Evolutionary conservation across 1,139 yeast genomes (phyloP), one percentile per base, ranked within the genome.

Genomic region (Maudiozyma humilis): DNA sequence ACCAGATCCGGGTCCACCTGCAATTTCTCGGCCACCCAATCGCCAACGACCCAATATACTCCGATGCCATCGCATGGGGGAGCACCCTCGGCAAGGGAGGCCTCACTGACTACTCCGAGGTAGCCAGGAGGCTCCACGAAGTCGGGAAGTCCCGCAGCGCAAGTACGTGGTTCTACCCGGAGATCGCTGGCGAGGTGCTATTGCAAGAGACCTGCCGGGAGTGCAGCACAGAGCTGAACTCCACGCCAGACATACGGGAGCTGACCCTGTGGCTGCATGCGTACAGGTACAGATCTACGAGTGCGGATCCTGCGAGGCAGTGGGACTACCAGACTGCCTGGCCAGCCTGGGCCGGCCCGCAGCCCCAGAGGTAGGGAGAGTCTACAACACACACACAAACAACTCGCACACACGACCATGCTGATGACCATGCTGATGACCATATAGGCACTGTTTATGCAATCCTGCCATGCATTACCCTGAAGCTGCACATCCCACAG

Each of bases 201-300:
- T 68, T 73, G 1, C 82, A 79, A 2, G 72, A 75, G 38, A 57
- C 59, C 25, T 91, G 98, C 62, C 70, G 70, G 0, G 72, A 69
- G 1, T 88, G 96, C 59, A 79, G 75, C 0, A 69, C 82, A 14
- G 85, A 79, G 15, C 64, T 87, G 18, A 88, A 86, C 58, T 73
- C 89, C 0, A 96, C 89, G 52, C 97, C 98, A 0, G 87, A 93
- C 2, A 79, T 83, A 1, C 82, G 82, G 53, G 97, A 89, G 54
- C 66, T 91, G 50, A 87, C 82, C 43, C 66, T 91, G 33, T 91
- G 95, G 93, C 68, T 91, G 30, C 98, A 91, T 67, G 96, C 98
- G 0, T 79, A 76, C 56, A 75, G 75, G 49, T 89, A 88, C 53
- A 78, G 75, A 51, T 81, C 93, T 5, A 62, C 63, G 1, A 57